A percentile compares a stretch with the other conserved stretches of the same genome.
Evolutionary conservation across 345 rosid species (phyloP).

Genomic region (Eucalyptus tenuipes): DNA sequence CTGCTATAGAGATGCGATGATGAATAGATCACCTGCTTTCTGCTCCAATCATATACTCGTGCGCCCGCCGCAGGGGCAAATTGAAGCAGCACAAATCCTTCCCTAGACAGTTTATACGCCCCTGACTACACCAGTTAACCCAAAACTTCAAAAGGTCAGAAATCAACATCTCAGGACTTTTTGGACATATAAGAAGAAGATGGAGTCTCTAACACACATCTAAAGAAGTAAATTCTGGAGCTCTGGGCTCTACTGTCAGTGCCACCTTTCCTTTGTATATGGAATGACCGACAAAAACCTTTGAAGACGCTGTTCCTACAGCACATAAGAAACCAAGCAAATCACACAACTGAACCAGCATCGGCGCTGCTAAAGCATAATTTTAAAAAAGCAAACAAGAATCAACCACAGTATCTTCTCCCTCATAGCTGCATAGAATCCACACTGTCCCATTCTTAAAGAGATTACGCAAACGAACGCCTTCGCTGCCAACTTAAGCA

Average conservation of each 20-base stretch:
- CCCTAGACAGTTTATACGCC: constrained; percentile 58
- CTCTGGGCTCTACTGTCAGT: constrained; percentile 66
- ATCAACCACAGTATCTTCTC: not conserved
- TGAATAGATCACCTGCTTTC: constrained; percentile 55
- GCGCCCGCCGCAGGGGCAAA: constrained; percentile 81
- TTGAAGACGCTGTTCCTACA: not conserved
- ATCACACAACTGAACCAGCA: not conserved
- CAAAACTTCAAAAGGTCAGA: not conserved
- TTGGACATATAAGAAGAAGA: not conserved
- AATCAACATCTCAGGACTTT: not conserved
- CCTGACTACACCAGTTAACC: constrained; percentile 50
- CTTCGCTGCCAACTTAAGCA: not conserved
- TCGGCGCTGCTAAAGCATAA: not conserved
- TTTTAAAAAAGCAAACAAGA: not conserved
- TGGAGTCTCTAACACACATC: constrained; percentile 25
- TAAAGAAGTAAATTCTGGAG: constrained; percentile 68
- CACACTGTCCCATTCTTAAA: not conserved
- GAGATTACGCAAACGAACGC: not conserved
- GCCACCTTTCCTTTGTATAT: constrained; percentile 97
- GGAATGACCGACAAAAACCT: constrained; percentile 28
- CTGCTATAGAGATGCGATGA: not conserved
- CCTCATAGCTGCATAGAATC: not conserved
- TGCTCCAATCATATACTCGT: constrained; percentile 82
- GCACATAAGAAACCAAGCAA: not conserved
- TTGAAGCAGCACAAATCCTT: constrained; percentile 62